Evolutionary conservation across 208 protist species (phyloP).

Genomic region (Strigomonas galati): DNA sequence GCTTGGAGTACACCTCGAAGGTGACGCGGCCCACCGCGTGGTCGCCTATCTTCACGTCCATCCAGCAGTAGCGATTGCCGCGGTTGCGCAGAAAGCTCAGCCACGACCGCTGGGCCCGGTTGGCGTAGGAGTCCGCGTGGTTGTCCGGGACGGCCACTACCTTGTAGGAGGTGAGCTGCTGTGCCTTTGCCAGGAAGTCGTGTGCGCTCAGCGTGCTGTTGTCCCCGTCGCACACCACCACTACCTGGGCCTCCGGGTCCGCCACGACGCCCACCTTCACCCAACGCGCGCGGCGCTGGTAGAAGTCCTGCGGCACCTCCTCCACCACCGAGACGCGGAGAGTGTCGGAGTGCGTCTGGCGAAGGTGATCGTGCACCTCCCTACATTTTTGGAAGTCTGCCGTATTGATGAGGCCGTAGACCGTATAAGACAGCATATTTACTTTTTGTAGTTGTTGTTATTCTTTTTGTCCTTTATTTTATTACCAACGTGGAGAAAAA

Average conservation of each 20-base stretch:
- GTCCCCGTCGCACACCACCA: slow-evolving; percentile 18
- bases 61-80: slow-evolving; percentile 80
- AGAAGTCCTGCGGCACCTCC: slow-evolving; percentile 67
- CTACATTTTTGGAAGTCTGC: slow-evolving; percentile 67
- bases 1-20: slow-evolving; percentile 83
- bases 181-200: slow-evolving; percentile 42
- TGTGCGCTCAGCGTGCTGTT: slow-evolving; percentile 29
- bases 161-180: slow-evolving; percentile 44
- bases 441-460: slow-evolving; percentile 5
- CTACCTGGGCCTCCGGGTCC: slow-evolving; percentile 21
- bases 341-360: slow-evolving; percentile 40
- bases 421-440: slow-evolving; percentile 17
- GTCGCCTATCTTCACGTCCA: slow-evolving; percentile 50
- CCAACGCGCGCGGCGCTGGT: slow-evolving; percentile 34
- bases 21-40: slow-evolving; percentile 49
- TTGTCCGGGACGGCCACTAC: slow-evolving; percentile 22
- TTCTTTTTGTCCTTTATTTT: slow-evolving; percentile 6
- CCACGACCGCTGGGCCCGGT: slow-evolving; percentile 46
- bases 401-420: slow-evolving; percentile 60
- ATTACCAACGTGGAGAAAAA: neutral
- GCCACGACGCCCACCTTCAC: slow-evolving; percentile 5
- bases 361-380: slow-evolving; percentile 70
- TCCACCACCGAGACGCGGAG: slow-evolving; percentile 48
- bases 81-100: slow-evolving; percentile 50
- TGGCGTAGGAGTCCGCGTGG: slow-evolving; percentile 55